Evolutionary conservation across 805 yeast genomes (phyloP).

Genomic region (Dipodascus geniculatus): DNA sequence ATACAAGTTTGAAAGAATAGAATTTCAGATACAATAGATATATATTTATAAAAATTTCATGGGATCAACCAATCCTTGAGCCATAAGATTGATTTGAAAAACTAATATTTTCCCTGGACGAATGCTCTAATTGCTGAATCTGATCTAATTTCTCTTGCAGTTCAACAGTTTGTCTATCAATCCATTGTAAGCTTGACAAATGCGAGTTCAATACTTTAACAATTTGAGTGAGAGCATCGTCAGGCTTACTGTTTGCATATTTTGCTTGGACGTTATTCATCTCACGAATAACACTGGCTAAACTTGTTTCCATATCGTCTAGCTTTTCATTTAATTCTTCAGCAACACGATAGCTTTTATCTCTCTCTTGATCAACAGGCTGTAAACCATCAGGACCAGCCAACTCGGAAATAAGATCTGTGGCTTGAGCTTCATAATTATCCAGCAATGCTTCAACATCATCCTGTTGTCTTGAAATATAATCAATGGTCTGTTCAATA

Average conservation of each 20-base stretch:
- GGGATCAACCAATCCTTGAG: neutral
- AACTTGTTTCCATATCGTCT: conserved; percentile 64
- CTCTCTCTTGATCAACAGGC: conserved; percentile 68
- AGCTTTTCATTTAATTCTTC: conserved; percentile 73
- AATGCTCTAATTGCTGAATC: conserved; percentile 16
- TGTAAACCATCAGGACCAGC: conserved; percentile 26
- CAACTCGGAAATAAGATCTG: conserved; percentile 13
- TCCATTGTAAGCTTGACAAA: conserved; percentile 77
- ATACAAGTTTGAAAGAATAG: no score
- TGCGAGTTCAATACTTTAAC: conserved; percentile 79
- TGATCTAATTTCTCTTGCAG: conserved; percentile 54
- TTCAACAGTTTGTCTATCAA: conserved; percentile 60
- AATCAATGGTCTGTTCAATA: conserved; percentile 76
- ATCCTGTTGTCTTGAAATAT: conserved; percentile 84
- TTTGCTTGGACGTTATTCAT: conserved; percentile 51
- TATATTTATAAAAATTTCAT: no score
- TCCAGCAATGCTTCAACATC: conserved; percentile 76
- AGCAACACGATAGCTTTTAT: conserved; percentile 79
- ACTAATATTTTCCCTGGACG: neutral
- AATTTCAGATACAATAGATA: neutral
- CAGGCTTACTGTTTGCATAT: conserved; percentile 51
- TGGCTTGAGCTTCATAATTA: conserved; percentile 60
- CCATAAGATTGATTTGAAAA: neutral
- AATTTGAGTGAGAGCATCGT: conserved; percentile 35
- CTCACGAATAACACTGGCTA: conserved; percentile 31